A percentile compares a stretch with the other conserved stretches of the same genome.
Evolutionary conservation across 495 filamentous ascomycete species (phyloP).

Genomic region (Pyrenula massariospora): DNA sequence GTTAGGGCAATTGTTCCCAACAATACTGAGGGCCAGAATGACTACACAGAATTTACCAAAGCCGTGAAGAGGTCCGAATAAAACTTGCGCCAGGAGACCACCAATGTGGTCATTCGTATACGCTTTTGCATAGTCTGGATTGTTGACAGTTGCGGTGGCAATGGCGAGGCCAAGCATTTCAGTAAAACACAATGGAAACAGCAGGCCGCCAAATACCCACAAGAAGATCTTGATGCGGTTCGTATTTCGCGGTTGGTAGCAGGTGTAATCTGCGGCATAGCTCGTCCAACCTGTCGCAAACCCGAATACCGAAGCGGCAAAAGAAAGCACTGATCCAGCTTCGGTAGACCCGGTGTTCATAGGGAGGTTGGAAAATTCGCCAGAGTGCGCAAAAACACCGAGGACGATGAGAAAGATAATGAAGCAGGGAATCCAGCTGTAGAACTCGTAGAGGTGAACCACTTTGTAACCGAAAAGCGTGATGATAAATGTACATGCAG

Average conservation of each 20-base stretch:
- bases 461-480: slow-evolving; percentile 70
- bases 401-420: slow-evolving; percentile 71
- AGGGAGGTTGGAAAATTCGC: slow-evolving; percentile 57
- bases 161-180: slow-evolving; percentile 72
- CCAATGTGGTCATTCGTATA: not conserved
- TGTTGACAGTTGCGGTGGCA: slow-evolving; percentile 45
- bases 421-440: slow-evolving; percentile 65
- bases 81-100: not conserved
- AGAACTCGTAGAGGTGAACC: slow-evolving; percentile 72
- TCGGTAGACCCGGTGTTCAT: slow-evolving; percentile 51
- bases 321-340: slow-evolving; percentile 55
- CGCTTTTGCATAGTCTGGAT: slow-evolving; percentile 8
- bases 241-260: slow-evolving; percentile 59
- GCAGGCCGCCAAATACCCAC: slow-evolving; percentile 59
- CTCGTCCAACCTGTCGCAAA: slow-evolving; percentile 75
- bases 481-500: slow-evolving; percentile 56
- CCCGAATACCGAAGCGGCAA: slow-evolving; percentile 62
- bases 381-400: slow-evolving; percentile 62
- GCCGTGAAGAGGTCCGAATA: slow-evolving; percentile 25
- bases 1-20: slow-evolving; percentile 81
- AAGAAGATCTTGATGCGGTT: slow-evolving; percentile 52
- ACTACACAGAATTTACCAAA: slow-evolving; percentile 80
- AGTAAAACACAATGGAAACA: slow-evolving; percentile 62
- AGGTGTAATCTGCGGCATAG: slow-evolving; percentile 74
- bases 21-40: slow-evolving; percentile 65